phyloP scores from a whole-genome alignment of 345 rosid species.

The Erucastrum elatum region DNA sequence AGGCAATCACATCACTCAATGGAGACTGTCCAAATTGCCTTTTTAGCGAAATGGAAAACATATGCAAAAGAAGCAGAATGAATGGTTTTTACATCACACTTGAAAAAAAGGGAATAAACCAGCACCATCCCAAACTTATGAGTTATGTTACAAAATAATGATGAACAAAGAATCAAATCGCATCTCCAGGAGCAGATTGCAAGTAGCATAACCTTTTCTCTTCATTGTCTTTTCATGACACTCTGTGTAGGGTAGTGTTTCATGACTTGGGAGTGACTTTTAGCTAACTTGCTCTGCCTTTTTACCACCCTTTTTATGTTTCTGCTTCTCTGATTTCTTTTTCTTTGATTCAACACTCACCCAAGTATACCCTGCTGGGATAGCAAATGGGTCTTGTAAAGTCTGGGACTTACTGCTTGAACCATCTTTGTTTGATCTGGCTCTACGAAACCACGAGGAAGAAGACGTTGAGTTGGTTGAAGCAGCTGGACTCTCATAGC shows the following conservation, averaged over 20 bases:
- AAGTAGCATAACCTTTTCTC: no score
- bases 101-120: no score
- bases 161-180: no score
- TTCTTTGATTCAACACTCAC: constrained; percentile 80
- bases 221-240: no score
- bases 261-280: constrained; percentile 25
- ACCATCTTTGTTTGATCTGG: constrained; percentile 47
- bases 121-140: no score
- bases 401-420: constrained; percentile 59
- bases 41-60: no score
- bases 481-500: constrained; percentile 64
- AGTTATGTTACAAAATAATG: no score
- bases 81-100: no score
- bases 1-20: no score
- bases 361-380: constrained; percentile 83
- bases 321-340: constrained; percentile 79
- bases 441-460: constrained; percentile 84
- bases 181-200: no score
- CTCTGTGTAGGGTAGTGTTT: constrained; percentile 23
- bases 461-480: constrained; percentile 46
- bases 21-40: no score
- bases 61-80: no score
- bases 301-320: constrained; percentile 56
- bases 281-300: constrained; percentile 49
- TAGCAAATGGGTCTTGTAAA: constrained; percentile 74